A percentile compares a stretch with the other conserved stretches of the same genome.
phyloP scores from a whole-genome alignment of 2,329 filamentous ascomycete genomes.

The Myriosclerotinia duriaeana region DNA sequence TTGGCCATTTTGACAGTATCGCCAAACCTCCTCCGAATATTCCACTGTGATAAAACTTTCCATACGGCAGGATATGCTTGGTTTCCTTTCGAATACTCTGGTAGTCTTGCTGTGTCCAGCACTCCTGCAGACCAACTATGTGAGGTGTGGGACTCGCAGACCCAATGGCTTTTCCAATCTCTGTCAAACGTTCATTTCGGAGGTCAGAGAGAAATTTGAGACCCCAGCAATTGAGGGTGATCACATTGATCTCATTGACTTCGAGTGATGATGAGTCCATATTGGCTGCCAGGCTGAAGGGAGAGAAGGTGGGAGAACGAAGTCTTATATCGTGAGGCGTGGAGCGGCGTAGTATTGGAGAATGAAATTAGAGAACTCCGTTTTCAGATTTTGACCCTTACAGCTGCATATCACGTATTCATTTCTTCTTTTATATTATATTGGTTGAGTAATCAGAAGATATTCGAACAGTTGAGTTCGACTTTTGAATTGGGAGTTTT shows the following conservation, averaged over 20 bases:
- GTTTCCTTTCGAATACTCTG: conserved; percentile 72
- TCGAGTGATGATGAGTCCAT: conserved; percentile 4
- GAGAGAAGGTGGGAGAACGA: neutral
- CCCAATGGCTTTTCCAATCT: conserved; percentile 82
- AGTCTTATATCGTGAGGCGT: neutral
- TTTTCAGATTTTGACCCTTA: neutral
- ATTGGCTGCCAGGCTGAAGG: neutral
- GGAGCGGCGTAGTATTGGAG: neutral
- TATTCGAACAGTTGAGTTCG: neutral
- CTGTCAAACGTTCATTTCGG: conserved; percentile 72
- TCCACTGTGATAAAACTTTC: conserved; percentile 89
- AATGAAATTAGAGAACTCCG: neutral
- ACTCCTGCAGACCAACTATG: conserved; percentile 93
- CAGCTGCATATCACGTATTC: conserved; percentile 5
- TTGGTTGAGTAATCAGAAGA: neutral
- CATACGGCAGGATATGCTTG: conserved; percentile 74
- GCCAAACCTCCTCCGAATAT: conserved; percentile 87
- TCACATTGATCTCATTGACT: conserved; percentile 62
- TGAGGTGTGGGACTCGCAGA: conserved; percentile 66
- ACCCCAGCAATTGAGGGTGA: conserved; percentile 97
- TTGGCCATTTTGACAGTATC: conserved; percentile 88
- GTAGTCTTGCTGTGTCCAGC: conserved; percentile 87
- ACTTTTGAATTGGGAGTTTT: neutral
- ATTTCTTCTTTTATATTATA: neutral
- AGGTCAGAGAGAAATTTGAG: conserved; percentile 81